Evolutionary conservation across 495 filamentous ascomycete species (phyloP).

Genomic region (Niebla homalea): DNA sequence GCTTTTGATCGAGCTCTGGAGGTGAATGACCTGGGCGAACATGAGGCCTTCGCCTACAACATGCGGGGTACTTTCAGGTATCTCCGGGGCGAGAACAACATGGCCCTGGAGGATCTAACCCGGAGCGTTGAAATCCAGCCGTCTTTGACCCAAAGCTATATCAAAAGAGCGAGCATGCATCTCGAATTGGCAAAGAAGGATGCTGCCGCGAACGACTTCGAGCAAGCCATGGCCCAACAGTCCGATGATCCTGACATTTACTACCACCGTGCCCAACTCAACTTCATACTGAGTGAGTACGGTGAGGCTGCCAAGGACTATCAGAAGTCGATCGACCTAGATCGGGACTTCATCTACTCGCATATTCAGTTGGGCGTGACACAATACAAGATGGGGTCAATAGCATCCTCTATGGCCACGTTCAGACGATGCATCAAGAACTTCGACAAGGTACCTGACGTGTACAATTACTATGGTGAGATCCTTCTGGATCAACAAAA

Average conservation of each 20-base stretch:
- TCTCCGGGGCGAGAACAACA: constrained; percentile 71
- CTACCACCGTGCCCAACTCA: constrained; percentile 96
- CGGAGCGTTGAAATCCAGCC: constrained; percentile 87
- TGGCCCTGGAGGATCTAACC: constrained; percentile 70
- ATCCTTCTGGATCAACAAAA: constrained; percentile 95
- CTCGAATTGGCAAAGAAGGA: constrained; percentile 85
- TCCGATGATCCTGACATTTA: constrained; percentile 90
- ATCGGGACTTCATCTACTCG: constrained; percentile 92
- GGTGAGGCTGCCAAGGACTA: constrained; percentile 93
- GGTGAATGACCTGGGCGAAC: constrained; percentile 57
- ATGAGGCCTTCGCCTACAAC: constrained; percentile 87
- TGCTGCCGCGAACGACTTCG: constrained; percentile 76
- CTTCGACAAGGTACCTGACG: constrained; percentile 89
- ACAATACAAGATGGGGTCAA: constrained; percentile 99
- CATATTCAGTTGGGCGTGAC: constrained; percentile 99
- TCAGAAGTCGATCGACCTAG: constrained; percentile 96
- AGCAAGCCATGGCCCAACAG: constrained; percentile 72
- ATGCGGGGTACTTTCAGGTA: constrained; percentile 93
- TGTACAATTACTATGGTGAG: constrained; percentile 99
- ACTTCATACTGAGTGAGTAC: constrained; percentile 94
- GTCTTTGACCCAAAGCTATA: constrained; percentile 83
- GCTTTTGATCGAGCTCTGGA: constrained; percentile 84
- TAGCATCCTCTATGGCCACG: constrained; percentile 95
- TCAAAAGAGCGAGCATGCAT: constrained; percentile 97
- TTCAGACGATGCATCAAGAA: constrained; percentile 97